Evolutionary conservation across 2,329 filamentous ascomycete species (phyloP).

Genomic region (Colletotrichum sp.): DNA sequence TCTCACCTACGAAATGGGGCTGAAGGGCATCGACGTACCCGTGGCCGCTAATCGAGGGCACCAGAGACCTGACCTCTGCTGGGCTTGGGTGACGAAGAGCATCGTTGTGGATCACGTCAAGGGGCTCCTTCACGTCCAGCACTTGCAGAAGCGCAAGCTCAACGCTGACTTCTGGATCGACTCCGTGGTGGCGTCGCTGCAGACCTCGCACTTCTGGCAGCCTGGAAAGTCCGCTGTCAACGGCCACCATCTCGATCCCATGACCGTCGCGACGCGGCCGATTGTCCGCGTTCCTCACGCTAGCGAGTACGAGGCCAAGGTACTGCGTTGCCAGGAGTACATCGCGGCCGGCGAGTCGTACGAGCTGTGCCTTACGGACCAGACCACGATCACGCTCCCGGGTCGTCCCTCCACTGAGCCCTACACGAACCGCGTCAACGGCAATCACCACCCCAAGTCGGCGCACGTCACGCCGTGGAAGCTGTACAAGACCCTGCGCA

Average conservation of each 20-base stretch:
- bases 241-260: background rate
- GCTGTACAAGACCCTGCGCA: slow-evolving; percentile 73
- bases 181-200: slow-evolving; percentile 30
- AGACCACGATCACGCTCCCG: slow-evolving; percentile 65
- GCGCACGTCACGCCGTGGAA: slow-evolving; percentile 60
- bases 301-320: slow-evolving; percentile 67
- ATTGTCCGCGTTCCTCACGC: slow-evolving; percentile 45
- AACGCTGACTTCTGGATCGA: slow-evolving; percentile 36
- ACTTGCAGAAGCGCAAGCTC: slow-evolving; percentile 45
- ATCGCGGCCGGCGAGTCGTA: slow-evolving; percentile 84
- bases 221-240: slow-evolving; percentile 5
- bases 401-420: background rate
- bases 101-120: slow-evolving; percentile 77
- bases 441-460: slow-evolving; percentile 21
- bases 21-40: slow-evolving; percentile 62
- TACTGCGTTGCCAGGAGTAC: slow-evolving; percentile 71
- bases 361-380: slow-evolving; percentile 82
- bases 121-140: slow-evolving; percentile 70
- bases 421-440: background rate
- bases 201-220: slow-evolving; percentile 37
- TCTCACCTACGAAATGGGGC: slow-evolving; percentile 82
- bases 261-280: slow-evolving; percentile 9
- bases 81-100: slow-evolving; percentile 78
- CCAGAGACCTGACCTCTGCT: slow-evolving; percentile 71
- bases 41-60: slow-evolving; percentile 37